Percentiles rank a stretch among this genome's conserved stretches.
Evolutionary conservation across 2,329 filamentous ascomycete species (phyloP).

Genomic region (Cladosporium sp.): DNA sequence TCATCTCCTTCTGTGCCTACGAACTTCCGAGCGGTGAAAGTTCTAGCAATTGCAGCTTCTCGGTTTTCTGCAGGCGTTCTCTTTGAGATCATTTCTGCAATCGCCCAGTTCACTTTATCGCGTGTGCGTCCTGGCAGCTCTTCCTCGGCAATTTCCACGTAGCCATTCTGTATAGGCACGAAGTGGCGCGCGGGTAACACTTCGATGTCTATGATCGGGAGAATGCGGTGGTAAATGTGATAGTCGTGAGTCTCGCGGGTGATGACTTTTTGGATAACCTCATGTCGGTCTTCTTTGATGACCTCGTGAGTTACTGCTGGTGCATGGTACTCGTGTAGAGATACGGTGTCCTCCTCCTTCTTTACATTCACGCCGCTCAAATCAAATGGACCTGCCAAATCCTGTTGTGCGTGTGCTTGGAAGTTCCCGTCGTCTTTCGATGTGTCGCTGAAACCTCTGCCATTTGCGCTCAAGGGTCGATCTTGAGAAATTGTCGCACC

Average conservation of each 20-base stretch:
- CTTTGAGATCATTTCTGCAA: constrained; percentile 37
- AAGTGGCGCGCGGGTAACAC: constrained; percentile 56
- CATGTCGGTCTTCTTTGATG: constrained; percentile 45
- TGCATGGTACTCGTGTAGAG: constrained; percentile 38
- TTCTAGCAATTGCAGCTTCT: constrained; percentile 22
- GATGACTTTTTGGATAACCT: constrained; percentile 50
- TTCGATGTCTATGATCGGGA: constrained; percentile 56
- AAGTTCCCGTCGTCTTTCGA: background rate
- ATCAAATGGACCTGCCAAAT: constrained; percentile 4
- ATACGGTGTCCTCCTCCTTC: background rate
- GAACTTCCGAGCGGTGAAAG: constrained; percentile 40
- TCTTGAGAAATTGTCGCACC: background rate
- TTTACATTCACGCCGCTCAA: background rate
- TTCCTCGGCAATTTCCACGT: constrained; percentile 49
- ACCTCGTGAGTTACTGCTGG: constrained; percentile 53
- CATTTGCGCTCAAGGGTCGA: background rate
- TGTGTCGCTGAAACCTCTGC: background rate
- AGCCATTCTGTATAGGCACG: constrained; percentile 40
- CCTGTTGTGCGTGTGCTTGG: background rate
- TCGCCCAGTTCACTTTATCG: constrained; percentile 33
- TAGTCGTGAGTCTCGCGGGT: constrained; percentile 57
- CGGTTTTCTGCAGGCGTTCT: background rate
- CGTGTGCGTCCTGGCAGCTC: constrained; percentile 38
- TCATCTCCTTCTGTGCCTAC: constrained; percentile 43
- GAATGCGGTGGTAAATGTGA: constrained; percentile 53